A percentile compares a stretch with the other conserved stretches of the same genome.
These are phyloP conservation scores for Vitellaria paradoxa DNA, from an alignment of 179 eudicot genomes.

Conservation along the genomic window DNA sequence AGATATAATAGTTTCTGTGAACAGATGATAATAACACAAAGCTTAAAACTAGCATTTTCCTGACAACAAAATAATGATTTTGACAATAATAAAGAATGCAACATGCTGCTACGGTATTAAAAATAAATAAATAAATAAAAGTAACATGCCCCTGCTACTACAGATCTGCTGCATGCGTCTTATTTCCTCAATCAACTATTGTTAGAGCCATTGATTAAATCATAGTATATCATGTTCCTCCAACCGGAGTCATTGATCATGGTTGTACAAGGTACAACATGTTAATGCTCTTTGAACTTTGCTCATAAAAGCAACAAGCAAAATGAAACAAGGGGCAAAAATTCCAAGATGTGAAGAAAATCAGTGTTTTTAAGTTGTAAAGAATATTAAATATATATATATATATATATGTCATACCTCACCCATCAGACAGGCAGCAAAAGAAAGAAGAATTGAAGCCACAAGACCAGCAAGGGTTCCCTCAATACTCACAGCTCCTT, in stretches of 20 bases:
- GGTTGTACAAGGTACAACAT: not conserved
- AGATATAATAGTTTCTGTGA: not conserved
- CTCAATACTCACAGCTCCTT: conserved; percentile 91
- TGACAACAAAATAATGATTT: no score
- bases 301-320: no score
- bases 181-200: not conserved
- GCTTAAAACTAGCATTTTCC: no score
- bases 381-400: not conserved
- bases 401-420: conserved; percentile 39
- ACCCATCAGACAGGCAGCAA: conserved; percentile 55
- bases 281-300: no score
- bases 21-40: not conserved
- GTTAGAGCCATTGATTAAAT: not conserved
- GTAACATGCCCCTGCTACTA: no score
- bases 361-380: not conserved
- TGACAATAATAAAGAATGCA: no score
- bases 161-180: no score
- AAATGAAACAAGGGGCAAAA: no score
- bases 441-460: conserved; percentile 76
- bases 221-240: no score
- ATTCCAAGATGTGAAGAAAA: not conserved
- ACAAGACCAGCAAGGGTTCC: conserved; percentile 86
- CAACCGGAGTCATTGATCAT: not conserved
- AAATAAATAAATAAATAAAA: not conserved
- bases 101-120: no score